phyloP scores from a whole-genome alignment of 169 alveolate species.

The Pseudocohnilembus persalinus region DNA sequence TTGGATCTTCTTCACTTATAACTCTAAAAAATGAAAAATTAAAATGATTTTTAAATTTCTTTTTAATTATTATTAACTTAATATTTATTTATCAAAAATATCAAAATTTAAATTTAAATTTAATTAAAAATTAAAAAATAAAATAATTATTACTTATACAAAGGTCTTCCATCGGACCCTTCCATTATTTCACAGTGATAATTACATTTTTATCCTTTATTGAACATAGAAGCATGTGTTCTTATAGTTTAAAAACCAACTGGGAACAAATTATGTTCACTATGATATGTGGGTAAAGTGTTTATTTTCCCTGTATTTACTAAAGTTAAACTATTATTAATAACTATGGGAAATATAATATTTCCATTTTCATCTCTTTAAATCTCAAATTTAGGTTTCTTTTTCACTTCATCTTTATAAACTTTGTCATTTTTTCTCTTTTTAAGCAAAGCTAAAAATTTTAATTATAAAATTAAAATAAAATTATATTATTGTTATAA shows the following conservation, averaged over 20 bases:
- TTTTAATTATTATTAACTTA: too few species aligned
- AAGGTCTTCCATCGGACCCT: slow-evolving; percentile 82
- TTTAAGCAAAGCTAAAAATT: neutral
- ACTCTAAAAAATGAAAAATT: slow-evolving; percentile 60
- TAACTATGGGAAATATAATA: slow-evolving; percentile 67
- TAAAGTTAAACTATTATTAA: slow-evolving; percentile 69
- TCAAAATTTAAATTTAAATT: too few species aligned
- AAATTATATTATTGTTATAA: neutral
- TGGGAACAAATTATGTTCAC: slow-evolving; percentile 83
- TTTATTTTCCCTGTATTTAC: slow-evolving; percentile 66
- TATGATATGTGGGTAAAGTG: slow-evolving; percentile 64
- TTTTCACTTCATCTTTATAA: slow-evolving; percentile 34
- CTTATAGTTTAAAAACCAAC: slow-evolving; percentile 81
- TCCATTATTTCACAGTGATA: slow-evolving; percentile 86
- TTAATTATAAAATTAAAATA: neutral
- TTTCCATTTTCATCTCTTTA: slow-evolving; percentile 59
- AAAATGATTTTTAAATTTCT: too few species aligned
- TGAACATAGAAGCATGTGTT: slow-evolving; percentile 73
- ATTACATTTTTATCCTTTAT: slow-evolving; percentile 68
- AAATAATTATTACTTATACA: slow-evolving; percentile 1
- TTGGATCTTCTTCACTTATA: slow-evolving; percentile 74
- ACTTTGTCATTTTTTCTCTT: slow-evolving; percentile 43
- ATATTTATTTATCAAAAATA: too few species aligned
- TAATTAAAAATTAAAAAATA: too few species aligned
- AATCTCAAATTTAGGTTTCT: slow-evolving; percentile 48